Evolutionary conservation across 2,329 filamentous ascomycete species (phyloP).

Genomic region (Colletotrichum sp.): DNA sequence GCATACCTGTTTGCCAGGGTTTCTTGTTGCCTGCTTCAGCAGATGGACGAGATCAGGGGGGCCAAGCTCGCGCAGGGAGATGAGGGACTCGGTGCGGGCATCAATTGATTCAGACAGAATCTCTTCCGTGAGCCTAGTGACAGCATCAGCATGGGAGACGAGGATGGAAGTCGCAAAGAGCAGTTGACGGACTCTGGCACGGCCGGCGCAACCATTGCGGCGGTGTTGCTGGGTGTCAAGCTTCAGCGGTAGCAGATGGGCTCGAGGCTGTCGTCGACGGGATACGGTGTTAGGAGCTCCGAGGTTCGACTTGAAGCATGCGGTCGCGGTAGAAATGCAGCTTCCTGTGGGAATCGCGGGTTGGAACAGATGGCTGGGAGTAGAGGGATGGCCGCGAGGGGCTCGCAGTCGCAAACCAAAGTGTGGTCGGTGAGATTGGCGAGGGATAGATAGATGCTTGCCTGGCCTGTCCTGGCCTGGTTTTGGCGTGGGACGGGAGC

Average conservation of each 20-base stretch:
- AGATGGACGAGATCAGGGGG: conserved; percentile 96
- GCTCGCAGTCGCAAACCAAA: background rate
- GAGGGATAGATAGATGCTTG: conserved; percentile 10
- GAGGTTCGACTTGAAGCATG: background rate
- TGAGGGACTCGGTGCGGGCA: conserved; percentile 86
- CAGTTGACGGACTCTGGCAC: conserved; percentile 70
- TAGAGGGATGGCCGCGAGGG: background rate
- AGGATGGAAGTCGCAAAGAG: background rate
- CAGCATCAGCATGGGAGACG: conserved; percentile 22
- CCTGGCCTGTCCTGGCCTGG: background rate
- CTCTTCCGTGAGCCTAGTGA: conserved; percentile 85
- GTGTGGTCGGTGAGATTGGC: conserved; percentile 11
- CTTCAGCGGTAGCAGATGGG: background rate
- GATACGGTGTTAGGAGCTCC: conserved; percentile 7
- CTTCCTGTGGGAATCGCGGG: background rate
- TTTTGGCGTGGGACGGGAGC: background rate
- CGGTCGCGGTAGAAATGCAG: background rate
- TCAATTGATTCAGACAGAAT: conserved; percentile 91
- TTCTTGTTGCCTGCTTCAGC: conserved; percentile 73
- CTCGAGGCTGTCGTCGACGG: background rate
- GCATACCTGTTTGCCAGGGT: conserved; percentile 59
- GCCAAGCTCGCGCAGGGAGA: conserved; percentile 87
- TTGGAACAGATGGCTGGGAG: conserved; percentile 4
- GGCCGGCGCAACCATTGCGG: conserved; percentile 74
- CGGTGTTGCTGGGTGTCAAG: conserved; percentile 14